Conservation (phyloP, 1,284 basidiomycete species). For the Coniophora puteana region DNA sequence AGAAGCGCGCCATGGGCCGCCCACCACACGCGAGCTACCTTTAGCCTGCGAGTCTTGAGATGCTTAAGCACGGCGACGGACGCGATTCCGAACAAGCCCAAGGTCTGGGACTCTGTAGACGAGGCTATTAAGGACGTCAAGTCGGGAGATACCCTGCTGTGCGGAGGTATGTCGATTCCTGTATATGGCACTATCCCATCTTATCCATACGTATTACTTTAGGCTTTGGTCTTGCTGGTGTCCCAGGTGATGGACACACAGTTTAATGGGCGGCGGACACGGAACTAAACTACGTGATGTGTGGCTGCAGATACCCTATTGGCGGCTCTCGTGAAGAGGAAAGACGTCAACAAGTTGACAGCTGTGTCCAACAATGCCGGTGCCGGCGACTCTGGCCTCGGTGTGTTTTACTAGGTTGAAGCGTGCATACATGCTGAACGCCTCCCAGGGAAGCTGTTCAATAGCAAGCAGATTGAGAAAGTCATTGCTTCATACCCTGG, state of each 20-base stretch:
- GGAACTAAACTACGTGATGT: not conserved
- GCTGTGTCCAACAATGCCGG: constrained; percentile 93
- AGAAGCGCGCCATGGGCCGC: constrained; percentile 13
- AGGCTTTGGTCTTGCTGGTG: constrained; percentile 81
- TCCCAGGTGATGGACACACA: constrained; percentile 50
- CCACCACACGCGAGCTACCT: constrained; percentile 10
- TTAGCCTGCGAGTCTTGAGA: constrained; percentile 11
- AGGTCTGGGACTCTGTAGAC: constrained; percentile 77
- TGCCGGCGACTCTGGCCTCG: constrained; percentile 72
- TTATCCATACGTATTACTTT: constrained; percentile 8
- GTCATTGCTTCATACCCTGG: constrained; percentile 89
- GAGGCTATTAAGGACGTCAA: constrained; percentile 82
- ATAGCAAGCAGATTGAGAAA: constrained; percentile 76
- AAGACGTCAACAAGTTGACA: constrained; percentile 71
- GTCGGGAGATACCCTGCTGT: constrained; percentile 74
- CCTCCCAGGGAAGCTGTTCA: constrained; percentile 68
- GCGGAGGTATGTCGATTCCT: constrained; percentile 59
- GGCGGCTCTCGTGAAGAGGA: constrained; percentile 70
- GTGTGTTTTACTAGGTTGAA: constrained; percentile 36
- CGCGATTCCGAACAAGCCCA: constrained; percentile 49
- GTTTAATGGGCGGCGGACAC: not conserved
- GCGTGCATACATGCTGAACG: constrained; percentile 5
- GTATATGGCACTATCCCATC: constrained; percentile 1
- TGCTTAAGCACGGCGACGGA: constrained; percentile 20
- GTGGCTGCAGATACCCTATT: constrained; percentile 81